These are phyloP conservation scores for Oligophagozyma castellii DNA, from an alignment of 1,139 yeast species.

Conservation along the genomic window DNA sequence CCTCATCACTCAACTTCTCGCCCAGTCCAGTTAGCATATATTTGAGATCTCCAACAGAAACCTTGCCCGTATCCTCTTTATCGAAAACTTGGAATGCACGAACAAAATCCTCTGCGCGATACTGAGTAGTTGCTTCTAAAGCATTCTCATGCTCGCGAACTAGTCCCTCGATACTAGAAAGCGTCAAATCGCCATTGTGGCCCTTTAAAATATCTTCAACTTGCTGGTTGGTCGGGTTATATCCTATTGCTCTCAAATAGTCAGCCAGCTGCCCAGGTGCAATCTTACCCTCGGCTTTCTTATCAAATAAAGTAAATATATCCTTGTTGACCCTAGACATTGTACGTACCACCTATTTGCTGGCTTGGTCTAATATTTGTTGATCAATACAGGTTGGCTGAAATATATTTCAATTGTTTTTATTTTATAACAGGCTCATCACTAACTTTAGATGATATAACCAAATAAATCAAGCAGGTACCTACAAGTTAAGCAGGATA, in stretches of 20 bases:
- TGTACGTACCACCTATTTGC: too few relatives aligned
- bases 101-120: constrained; percentile 63
- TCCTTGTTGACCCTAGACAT: constrained; percentile 69
- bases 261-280: constrained; percentile 86
- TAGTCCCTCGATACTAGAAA: constrained; percentile 16
- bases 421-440: too few relatives aligned
- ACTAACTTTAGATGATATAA: too few relatives aligned
- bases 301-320: constrained; percentile 94
- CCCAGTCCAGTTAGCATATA: constrained; percentile 90
- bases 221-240: constrained; percentile 64
- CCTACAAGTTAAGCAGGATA: too few relatives aligned
- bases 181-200: constrained; percentile 9
- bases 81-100: constrained; percentile 97
- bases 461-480: too few relatives aligned
- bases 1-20: constrained; percentile 77
- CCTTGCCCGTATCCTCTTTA: constrained; percentile 88
- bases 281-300: constrained; percentile 88
- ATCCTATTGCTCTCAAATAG: constrained; percentile 90
- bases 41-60: constrained; percentile 92
- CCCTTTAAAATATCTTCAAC: constrained; percentile 14
- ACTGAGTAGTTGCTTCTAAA: constrained; percentile 22
- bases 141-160: constrained; percentile 15
- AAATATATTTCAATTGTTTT: too few relatives aligned
- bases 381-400: too few relatives aligned
- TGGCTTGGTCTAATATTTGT: too few relatives aligned